These are phyloP conservation scores for Hypoxylon subgilvum DNA, from an alignment of 495 filamentous ascomycete genomes.

Conservation along the genomic window DNA sequence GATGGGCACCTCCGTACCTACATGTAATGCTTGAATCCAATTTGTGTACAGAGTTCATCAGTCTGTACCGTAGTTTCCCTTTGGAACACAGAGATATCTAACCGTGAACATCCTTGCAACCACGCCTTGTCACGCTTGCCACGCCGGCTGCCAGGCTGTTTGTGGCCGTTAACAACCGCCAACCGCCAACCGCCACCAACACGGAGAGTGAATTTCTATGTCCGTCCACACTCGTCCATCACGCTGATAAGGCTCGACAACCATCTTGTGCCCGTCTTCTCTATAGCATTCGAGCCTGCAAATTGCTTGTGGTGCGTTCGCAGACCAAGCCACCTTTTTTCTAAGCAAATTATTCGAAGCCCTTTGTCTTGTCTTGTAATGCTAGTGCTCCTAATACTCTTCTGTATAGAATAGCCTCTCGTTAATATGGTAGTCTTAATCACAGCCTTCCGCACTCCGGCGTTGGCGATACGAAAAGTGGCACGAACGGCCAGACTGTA, in stretches of 20 bases:
- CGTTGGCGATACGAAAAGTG: conserved; percentile 18
- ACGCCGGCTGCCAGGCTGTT: conserved; percentile 7
- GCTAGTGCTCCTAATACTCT: conserved; percentile 1
- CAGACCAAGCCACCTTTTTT: not conserved
- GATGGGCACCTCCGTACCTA: no score
- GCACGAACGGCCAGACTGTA: conserved; percentile 21
- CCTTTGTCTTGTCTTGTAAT: not conserved
- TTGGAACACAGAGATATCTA: no score
- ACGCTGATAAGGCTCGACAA: conserved; percentile 12
- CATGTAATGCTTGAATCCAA: no score
- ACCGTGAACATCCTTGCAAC: no score
- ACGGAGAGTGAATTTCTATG: not conserved
- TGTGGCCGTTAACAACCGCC: conserved; percentile 18
- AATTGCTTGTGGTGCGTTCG: conserved; percentile 29
- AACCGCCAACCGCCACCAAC: no score
- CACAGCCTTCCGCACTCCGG: conserved; percentile 21
- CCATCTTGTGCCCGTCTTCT: no score
- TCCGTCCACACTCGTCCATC: conserved; percentile 10
- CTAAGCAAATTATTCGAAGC: no score
- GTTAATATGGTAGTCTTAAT: conserved; percentile 17
- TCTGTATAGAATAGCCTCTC: not conserved
- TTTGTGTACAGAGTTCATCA: no score
- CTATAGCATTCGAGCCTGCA: no score
- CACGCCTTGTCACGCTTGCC: conserved; percentile 8
- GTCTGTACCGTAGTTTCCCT: no score